A percentile compares a stretch with the other conserved stretches of the same genome.
Conservation (phyloP, 2,329 filamentous ascomycete genomes). For the Penicillium frequentans region DNA sequence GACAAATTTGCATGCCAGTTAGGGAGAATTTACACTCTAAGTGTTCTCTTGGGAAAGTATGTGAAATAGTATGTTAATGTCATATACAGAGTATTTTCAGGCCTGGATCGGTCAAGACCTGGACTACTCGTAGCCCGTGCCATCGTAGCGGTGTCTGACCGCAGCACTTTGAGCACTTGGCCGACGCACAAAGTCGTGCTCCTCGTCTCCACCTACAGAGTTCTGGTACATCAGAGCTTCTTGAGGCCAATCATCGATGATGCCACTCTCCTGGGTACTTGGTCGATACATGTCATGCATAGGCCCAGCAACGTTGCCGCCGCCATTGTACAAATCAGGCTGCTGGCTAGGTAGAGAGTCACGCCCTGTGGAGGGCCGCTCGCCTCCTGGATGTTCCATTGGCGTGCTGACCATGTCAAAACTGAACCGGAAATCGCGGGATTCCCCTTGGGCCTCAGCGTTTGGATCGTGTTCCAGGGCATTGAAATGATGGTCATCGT, state of each 20-base stretch:
- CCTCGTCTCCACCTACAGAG: constrained; percentile 22
- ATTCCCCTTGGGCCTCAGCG: neutral
- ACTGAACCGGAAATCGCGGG: constrained; percentile 33
- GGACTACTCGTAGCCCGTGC: constrained; percentile 15
- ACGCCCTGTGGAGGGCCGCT: constrained; percentile 17
- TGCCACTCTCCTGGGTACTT: constrained; percentile 23
- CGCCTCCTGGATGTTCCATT: neutral
- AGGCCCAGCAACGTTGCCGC: constrained; percentile 10
- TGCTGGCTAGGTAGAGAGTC: constrained; percentile 36
- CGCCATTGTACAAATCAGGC: constrained; percentile 18
- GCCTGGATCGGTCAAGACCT: constrained; percentile 3
- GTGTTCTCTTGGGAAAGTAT: neutral
- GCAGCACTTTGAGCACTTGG: constrained; percentile 23
- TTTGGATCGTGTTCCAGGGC: constrained; percentile 1
- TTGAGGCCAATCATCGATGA: constrained; percentile 39
- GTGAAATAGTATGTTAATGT: neutral
- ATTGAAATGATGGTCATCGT: constrained; percentile 19
- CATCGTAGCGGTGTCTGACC: constrained; percentile 31
- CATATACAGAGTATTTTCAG: constrained; percentile 14
- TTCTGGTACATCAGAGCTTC: constrained; percentile 44
- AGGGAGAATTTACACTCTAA: neutral
- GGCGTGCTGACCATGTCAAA: constrained; percentile 26
- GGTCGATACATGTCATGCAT: constrained; percentile 17
- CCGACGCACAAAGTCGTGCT: constrained; percentile 17
- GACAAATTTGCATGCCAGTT: neutral